Conservation (phyloP, 2,329 filamentous ascomycete genomes). For the Calonectria montana region DNA sequence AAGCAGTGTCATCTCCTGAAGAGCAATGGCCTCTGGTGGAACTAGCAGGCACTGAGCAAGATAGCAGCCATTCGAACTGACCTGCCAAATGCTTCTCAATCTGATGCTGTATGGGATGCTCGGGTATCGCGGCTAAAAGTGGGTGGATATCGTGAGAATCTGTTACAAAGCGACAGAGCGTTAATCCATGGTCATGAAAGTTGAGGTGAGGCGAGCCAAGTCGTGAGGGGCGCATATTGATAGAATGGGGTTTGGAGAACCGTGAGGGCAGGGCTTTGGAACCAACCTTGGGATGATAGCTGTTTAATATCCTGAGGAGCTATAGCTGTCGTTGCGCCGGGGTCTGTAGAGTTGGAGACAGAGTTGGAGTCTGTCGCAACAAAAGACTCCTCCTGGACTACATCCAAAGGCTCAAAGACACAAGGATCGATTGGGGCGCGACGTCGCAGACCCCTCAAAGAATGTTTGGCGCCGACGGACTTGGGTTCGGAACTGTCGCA, state of each 20-base stretch:
- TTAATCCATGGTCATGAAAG: conserved; percentile 25
- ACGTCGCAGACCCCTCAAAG: conserved; percentile 40
- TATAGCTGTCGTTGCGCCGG: conserved; percentile 7
- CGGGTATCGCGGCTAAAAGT: conserved; percentile 39
- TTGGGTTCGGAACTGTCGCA: conserved; percentile 18
- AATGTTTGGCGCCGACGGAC: conserved; percentile 28
- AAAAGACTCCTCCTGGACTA: conserved; percentile 45
- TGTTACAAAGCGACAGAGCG: conserved; percentile 19
- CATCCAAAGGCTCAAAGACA: conserved; percentile 49
- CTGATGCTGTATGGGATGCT: conserved; percentile 45
- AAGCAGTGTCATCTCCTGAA: conserved; percentile 22
- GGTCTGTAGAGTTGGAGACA: conserved; percentile 2
- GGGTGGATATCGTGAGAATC: conserved; percentile 32
- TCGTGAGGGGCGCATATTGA: conserved; percentile 2
- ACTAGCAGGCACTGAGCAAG: conserved; percentile 47
- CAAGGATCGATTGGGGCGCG: conserved; percentile 47
- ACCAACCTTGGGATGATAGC: conserved; percentile 31
- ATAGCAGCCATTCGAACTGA: conserved; percentile 64
- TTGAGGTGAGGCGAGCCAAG: neutral
- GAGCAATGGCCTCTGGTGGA: conserved; percentile 33
- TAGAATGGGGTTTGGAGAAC: neutral
- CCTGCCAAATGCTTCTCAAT: conserved; percentile 58
- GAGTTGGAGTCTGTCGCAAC: conserved; percentile 3
- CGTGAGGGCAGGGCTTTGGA: neutral
- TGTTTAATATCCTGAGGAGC: conserved; percentile 6